Percentiles rank a stretch among this genome's conserved stretches.
These are phyloP conservation scores for Laetiporus sulphureus DNA, from an alignment of 1,284 basidiomycete species.

Conservation along the genomic window DNA sequence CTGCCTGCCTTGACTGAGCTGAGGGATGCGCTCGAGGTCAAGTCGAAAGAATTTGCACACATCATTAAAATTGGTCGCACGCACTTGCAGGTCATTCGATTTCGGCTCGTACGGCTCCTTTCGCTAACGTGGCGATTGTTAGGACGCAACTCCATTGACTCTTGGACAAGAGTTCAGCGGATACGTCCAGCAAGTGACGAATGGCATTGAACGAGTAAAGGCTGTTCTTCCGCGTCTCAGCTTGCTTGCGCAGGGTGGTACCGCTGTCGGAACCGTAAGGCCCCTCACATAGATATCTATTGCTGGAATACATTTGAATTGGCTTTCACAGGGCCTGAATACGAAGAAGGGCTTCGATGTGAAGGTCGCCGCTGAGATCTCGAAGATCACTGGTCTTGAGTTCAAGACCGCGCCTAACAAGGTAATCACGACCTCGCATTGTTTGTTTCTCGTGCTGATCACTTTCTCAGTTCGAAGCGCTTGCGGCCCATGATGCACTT, in stretches of 20 bases:
- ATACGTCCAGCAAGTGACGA: constrained; percentile 92
- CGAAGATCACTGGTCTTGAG: constrained; percentile 83
- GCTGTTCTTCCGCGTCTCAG: constrained; percentile 83
- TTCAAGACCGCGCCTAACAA: constrained; percentile 99
- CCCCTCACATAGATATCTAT: neutral
- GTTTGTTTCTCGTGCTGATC: neutral
- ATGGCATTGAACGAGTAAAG: constrained; percentile 86
- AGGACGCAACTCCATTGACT: constrained; percentile 97
- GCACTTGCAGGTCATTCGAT: constrained; percentile 69
- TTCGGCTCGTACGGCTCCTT: neutral
- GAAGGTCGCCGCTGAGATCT: constrained; percentile 89
- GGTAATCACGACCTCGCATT: constrained; percentile 32
- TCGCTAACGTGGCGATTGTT: constrained; percentile 5
- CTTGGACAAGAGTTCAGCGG: constrained; percentile 99
- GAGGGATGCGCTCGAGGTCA: constrained; percentile 77
- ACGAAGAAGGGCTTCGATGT: constrained; percentile 96
- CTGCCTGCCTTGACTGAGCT: constrained; percentile 86
- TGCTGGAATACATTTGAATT: no score
- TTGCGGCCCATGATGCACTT: constrained; percentile 95
- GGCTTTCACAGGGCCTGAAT: constrained; percentile 79
- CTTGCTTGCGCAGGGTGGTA: constrained; percentile 94
- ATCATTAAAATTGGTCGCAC: constrained; percentile 99
- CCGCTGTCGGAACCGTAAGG: constrained; percentile 93
- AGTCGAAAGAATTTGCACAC: constrained; percentile 75
- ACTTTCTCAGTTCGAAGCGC: constrained; percentile 79